Conservation (phyloP, 345 rosid species). For the Aquilaria yunnanensis region DNA sequence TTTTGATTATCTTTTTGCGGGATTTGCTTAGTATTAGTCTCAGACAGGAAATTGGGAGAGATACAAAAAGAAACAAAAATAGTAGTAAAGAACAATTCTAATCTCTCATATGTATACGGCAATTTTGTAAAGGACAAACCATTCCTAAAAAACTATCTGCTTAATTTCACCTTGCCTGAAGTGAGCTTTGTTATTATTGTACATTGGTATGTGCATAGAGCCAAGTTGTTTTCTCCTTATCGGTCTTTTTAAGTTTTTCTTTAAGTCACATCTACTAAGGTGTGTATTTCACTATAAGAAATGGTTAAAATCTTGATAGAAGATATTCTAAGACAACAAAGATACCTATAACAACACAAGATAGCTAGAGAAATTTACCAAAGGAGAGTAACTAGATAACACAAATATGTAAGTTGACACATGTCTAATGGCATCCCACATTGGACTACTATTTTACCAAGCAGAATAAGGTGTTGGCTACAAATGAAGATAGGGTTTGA, state of each 20-base stretch:
- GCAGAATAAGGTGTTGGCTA: constrained; percentile 79
- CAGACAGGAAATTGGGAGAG: neutral
- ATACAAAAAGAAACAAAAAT: neutral
- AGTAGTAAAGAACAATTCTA: neutral
- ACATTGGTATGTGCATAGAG: constrained; percentile 5
- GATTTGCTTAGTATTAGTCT: neutral
- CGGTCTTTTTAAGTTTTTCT: neutral
- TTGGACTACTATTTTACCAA: constrained; percentile 71
- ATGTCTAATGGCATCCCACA: constrained; percentile 84
- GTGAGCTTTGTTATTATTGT: constrained; percentile 5
- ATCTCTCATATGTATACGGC: constrained; percentile 10
- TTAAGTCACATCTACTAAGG: constrained; percentile 9
- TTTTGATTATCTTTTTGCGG: neutral
- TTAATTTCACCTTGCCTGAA: constrained; percentile 7
- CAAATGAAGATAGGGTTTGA: constrained; percentile 76
- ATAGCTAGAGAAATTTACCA: constrained; percentile 39
- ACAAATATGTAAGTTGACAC: constrained; percentile 92
- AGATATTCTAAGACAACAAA: no score
- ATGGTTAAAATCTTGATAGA: no score
- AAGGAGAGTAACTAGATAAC: constrained; percentile 95
- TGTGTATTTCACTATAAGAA: constrained; percentile 1
- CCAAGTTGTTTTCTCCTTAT: constrained; percentile 7
- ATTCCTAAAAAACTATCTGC: constrained; percentile 4
- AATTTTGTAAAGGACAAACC: constrained; percentile 2
- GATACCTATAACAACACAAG: no score